phyloP scores from a whole-genome alignment of 169 alveolate species.

The Neospora caninum region DNA sequence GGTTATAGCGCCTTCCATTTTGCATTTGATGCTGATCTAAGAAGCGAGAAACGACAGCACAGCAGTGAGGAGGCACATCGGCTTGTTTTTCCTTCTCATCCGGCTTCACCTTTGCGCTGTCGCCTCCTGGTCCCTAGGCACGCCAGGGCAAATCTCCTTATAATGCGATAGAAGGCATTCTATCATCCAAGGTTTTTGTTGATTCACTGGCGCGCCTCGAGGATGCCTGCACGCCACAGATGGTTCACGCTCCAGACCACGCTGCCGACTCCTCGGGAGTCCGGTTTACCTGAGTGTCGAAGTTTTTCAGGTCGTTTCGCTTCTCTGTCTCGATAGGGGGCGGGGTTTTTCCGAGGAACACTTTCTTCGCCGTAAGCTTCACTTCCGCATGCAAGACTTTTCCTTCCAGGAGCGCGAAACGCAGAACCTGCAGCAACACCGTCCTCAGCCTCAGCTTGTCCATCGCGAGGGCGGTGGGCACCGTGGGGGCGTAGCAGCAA shows the following conservation, averaged over 20 bases:
- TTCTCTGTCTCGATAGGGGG: neutral
- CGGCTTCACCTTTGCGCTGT: no score
- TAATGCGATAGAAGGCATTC: no score
- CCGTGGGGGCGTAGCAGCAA: neutral
- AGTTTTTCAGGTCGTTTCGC: neutral
- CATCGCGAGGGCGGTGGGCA: conserved; percentile 4
- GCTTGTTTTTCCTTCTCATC: no score
- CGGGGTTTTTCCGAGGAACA: neutral
- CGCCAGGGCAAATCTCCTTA: no score
- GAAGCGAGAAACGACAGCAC: neutral
- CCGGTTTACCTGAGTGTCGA: conserved; percentile 3
- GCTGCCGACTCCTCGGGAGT: no score
- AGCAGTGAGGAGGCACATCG: no score
- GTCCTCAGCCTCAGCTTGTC: conserved; percentile 29
- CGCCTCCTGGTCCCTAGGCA: no score
- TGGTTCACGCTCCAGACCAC: no score
- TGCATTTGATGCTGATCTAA: conserved; percentile 20
- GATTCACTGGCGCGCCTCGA: no score
- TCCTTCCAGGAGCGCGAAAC: conserved; percentile 6
- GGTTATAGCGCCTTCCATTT: neutral
- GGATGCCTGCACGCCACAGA: no score
- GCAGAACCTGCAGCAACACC: neutral
- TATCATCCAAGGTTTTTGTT: no score
- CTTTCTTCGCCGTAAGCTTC: neutral
- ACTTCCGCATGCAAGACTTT: neutral